phyloP scores from a whole-genome alignment of 2,329 filamentous ascomycete genomes.

The Alternaria arborescens region DNA sequence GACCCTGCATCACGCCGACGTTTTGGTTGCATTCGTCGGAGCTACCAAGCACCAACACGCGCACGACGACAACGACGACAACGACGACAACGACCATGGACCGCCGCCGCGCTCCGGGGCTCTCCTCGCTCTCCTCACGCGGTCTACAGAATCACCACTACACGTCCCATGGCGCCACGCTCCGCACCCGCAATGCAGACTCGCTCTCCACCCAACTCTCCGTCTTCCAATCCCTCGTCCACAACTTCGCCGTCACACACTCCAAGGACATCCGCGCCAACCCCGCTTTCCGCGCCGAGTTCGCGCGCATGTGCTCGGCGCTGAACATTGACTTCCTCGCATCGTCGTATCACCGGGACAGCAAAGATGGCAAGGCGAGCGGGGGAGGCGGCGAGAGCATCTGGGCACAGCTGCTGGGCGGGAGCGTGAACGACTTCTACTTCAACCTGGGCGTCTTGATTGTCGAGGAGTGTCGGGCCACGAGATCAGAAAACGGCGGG shows the following conservation, averaged over 20 bases:
- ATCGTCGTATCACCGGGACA: conserved; percentile 57
- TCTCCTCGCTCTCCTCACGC: conserved; percentile 71
- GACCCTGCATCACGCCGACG: conserved; percentile 4
- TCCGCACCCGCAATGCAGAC: conserved; percentile 84
- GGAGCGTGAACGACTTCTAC: conserved; percentile 97
- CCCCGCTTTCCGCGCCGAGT: conserved; percentile 93
- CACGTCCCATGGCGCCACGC: conserved; percentile 84
- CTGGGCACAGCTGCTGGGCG: conserved; percentile 91
- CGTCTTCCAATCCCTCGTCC: conserved; percentile 93
- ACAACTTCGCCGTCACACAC: conserved; percentile 95
- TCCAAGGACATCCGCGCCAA: conserved; percentile 95
- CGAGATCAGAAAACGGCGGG: conserved; percentile 89
- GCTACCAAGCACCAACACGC: not conserved
- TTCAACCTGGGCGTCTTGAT: conserved; percentile 96
- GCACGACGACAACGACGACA: not conserved
- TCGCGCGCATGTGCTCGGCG: conserved; percentile 96
- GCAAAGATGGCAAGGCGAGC: conserved; percentile 56
- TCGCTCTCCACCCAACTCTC: conserved; percentile 92
- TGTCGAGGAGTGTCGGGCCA: conserved; percentile 89
- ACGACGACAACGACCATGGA: conserved; percentile 45
- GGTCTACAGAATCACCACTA: conserved; percentile 84
- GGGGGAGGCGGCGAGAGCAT: conserved; percentile 70
- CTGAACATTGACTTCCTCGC: conserved; percentile 96
- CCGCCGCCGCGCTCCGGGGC: conserved; percentile 80
- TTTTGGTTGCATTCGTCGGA: not conserved